These are phyloP conservation scores for Cucumis cinereus DNA, from an alignment of 306 rosid genomes.

Conservation along the genomic window DNA sequence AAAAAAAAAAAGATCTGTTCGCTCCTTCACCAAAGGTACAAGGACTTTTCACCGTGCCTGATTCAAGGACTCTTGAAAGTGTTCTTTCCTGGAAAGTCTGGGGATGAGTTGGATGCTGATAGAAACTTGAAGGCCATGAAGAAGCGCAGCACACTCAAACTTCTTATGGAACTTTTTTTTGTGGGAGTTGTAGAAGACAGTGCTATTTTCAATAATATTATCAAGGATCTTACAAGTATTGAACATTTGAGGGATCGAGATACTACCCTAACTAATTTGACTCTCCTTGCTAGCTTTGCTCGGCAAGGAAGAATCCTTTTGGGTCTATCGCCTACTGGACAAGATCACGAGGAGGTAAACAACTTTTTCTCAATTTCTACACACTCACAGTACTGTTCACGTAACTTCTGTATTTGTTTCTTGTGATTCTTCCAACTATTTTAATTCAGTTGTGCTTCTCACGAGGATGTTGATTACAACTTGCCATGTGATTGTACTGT, in stretches of 20 bases:
- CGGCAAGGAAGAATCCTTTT: constrained; percentile 92
- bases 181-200: constrained; percentile 90
- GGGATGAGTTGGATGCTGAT: constrained; percentile 74
- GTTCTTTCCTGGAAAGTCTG: constrained; percentile 81
- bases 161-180: constrained; percentile 79
- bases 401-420: not conserved
- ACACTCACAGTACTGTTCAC: not conserved
- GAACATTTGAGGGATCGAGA: constrained; percentile 94
- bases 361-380: not conserved
- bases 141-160: constrained; percentile 89
- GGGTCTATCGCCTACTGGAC: constrained; percentile 66
- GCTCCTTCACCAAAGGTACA: constrained; percentile 97
- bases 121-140: constrained; percentile 90
- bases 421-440: not conserved
- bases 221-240: constrained; percentile 75
- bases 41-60: constrained; percentile 79
- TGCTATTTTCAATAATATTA: constrained; percentile 59
- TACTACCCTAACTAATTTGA: constrained; percentile 83
- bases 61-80: constrained; percentile 87
- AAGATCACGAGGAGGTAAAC: constrained; percentile 75
- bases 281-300: constrained; percentile 98
- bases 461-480: not conserved
- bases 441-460: not conserved
- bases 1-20: constrained; percentile 63
- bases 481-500: not conserved